Conservation (phyloP, 176 grass and related monocot genomes). For the Aegilops speltoides region DNA sequence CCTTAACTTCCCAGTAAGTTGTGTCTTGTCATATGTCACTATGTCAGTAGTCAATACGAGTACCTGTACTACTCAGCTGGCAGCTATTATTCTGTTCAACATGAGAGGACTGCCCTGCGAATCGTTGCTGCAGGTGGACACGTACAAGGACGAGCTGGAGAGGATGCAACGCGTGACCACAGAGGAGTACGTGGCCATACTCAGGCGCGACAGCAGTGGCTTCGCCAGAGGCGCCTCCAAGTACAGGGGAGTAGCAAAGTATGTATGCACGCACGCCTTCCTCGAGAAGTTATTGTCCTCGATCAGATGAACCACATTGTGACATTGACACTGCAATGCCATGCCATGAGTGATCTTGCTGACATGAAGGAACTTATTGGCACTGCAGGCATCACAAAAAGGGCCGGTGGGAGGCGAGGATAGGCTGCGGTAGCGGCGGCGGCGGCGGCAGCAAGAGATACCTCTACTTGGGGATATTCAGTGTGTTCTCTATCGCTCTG, state of each 20-base stretch:
- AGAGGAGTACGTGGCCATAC: constrained; percentile 60
- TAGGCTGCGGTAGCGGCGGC: constrained; percentile 6
- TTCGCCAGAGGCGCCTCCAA: constrained; percentile 80
- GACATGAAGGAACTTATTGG: background rate
- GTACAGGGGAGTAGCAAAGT: constrained; percentile 86
- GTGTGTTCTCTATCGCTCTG: background rate
- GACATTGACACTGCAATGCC: background rate
- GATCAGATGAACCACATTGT: background rate
- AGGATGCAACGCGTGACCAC: constrained; percentile 59
- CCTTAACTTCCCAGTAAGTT: constrained; percentile 76
- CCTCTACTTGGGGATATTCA: constrained; percentile 48
- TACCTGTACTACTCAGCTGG: too few species aligned
- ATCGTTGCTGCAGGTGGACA: constrained; percentile 60
- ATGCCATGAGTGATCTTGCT: background rate
- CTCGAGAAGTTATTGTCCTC: background rate
- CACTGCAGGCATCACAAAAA: constrained; percentile 44
- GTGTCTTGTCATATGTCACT: background rate
- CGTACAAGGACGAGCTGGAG: constrained; percentile 57
- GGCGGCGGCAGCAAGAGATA: constrained; percentile 27
- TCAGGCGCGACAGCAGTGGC: constrained; percentile 67
- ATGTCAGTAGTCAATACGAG: too few species aligned
- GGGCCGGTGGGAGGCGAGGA: constrained; percentile 58
- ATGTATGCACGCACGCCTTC: background rate
- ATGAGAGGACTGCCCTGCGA: background rate
- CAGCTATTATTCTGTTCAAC: too few species aligned